Base-by-base conservation (phyloP, 1,284 basidiomycete genomes). In the Ganoderma sinense region DNA sequence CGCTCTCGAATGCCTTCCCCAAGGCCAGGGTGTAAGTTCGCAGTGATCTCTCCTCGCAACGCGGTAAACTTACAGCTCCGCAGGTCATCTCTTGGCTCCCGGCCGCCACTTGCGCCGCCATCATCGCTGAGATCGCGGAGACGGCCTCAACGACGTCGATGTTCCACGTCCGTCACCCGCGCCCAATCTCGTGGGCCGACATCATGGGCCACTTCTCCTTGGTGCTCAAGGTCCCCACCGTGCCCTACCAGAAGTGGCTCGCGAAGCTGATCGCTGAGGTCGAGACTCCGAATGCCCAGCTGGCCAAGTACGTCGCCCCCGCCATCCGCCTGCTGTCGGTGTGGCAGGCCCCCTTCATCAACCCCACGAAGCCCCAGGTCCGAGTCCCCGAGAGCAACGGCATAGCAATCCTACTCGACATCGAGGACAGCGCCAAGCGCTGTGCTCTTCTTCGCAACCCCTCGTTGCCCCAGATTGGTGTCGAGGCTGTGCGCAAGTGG, bases 21-120 rank as follows among this genome's bases (percentile, higher is more conserved):
- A 55, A 13, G 40, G 69, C 20, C 62, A 71, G n/a, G 68, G 71
- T 56, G 73, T 73, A 36, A 61, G 23, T 58, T 45, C 14, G 14
- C 36, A 40, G 8, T 16, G 10, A 6, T 45, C 2, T 62, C 36
- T 62, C 41, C 20, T 18, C 26, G 2, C 31, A 11, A 20, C 11
- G 31, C 31, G 14, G 18, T 16, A 56, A 20, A 29, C 26, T 40
- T 3, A 53, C n/a, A 26, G 11, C 48, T 14, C 23, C n/a, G 20
- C 51, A 73, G 70, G 43, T 56, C 6, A 61, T 68, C 29, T 73
- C 70, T 2, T 78, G 77, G 77, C 66, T 79, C n/a, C 69, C 75
- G 4, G 61, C 67, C 26, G 70, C 74, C 36, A 70, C 68, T 18
- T 72, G 73, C 1, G 78, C 77, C 0, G 45, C 58, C 4, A 71